Conservation (phyloP, 768 basidiomycete genomes). For the Coprinopsis marcescibilis region DNA sequence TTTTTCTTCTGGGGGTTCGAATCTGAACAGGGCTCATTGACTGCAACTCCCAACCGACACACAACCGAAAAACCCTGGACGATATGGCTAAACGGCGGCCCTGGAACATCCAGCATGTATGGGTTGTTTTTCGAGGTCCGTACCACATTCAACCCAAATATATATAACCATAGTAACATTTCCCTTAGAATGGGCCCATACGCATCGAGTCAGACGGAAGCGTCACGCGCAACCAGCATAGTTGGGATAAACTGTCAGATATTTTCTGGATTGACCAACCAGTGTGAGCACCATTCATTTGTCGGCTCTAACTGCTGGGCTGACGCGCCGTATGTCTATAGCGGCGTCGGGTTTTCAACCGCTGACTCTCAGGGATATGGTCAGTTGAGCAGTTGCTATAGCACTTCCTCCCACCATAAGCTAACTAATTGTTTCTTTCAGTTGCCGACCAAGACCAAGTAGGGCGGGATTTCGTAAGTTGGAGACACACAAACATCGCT, state of each 20-base stretch:
- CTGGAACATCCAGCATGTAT: conserved; percentile 64
- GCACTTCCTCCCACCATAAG: no score
- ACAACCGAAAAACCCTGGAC: conserved; percentile 53
- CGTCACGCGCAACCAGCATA: conserved; percentile 43
- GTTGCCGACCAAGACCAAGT: conserved; percentile 64
- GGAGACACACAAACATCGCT: not conserved
- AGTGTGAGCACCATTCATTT: conserved; percentile 35
- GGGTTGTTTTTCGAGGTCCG: conserved; percentile 62
- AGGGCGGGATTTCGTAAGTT: conserved; percentile 49
- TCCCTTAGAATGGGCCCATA: conserved; percentile 61
- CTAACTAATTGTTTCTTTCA: conserved; percentile 13
- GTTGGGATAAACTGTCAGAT: conserved; percentile 58
- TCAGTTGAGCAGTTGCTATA: no score
- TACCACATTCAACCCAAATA: conserved; percentile 5
- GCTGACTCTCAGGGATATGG: conserved; percentile 57
- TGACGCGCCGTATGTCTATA: conserved; percentile 9
- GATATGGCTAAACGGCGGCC: conserved; percentile 73
- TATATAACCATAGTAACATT: not conserved
- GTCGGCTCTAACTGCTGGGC: not conserved
- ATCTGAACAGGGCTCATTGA: conserved; percentile 50
- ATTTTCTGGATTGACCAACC: conserved; percentile 74
- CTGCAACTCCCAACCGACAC: conserved; percentile 23
- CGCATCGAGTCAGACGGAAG: conserved; percentile 47
- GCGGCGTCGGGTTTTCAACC: conserved; percentile 59
- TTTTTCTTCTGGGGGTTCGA: conserved; percentile 66